These are phyloP conservation scores for Sphaceloma murrayae DNA, from an alignment of 2,329 filamentous ascomycete species.

Conservation along the genomic window DNA sequence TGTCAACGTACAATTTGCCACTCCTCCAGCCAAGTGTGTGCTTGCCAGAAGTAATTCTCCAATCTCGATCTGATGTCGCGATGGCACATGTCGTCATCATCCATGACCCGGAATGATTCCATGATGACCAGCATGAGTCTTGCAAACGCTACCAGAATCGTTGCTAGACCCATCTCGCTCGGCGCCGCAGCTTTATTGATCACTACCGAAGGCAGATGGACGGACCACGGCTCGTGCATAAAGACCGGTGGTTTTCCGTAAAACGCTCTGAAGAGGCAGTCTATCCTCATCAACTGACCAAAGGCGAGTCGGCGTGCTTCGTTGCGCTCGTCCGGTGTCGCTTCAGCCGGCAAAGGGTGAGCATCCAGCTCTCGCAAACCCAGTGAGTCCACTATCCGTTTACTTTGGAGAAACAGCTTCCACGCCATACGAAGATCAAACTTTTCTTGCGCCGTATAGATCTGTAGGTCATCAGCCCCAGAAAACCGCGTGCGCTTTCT, in stretches of 20 bases:
- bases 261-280: conserved; percentile 8
- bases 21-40: conserved; percentile 8
- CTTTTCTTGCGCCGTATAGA: conserved; percentile 3
- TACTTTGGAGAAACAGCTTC: conserved; percentile 12
- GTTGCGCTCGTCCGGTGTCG: conserved; percentile 4
- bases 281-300: conserved; percentile 10
- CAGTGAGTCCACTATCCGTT: conserved; percentile 7
- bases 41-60: conserved; percentile 11
- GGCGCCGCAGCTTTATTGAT: conserved; percentile 10
- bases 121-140: conserved; percentile 11
- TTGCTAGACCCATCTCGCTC: conserved; percentile 6
- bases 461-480: background rate
- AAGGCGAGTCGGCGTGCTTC: conserved; percentile 5
- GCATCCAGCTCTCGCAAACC: conserved; percentile 13
- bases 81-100: conserved; percentile 13
- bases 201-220: conserved; percentile 4
- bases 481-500: no score
- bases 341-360: conserved; percentile 2
- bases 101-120: conserved; percentile 1
- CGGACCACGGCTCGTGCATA: conserved; percentile 12
- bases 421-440: conserved; percentile 7
- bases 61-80: conserved; percentile 7
- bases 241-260: conserved; percentile 12
- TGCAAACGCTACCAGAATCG: conserved; percentile 3
- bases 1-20: conserved; percentile 8